These are phyloP conservation scores for Sugiyamaella grinbergsii DNA, from an alignment of 1,139 yeast genomes.

Conservation along the genomic window DNA sequence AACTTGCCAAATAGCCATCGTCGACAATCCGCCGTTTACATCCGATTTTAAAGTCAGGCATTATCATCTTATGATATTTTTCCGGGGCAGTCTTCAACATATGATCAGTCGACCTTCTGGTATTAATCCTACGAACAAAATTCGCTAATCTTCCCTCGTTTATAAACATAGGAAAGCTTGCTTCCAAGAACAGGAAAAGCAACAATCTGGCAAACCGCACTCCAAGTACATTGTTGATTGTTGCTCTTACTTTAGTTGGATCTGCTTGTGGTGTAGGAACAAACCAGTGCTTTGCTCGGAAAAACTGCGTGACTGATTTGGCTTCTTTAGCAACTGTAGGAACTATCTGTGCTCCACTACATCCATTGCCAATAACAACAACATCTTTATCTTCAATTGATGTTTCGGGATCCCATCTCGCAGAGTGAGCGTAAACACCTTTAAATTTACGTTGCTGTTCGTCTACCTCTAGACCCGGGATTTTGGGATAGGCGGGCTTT, in stretches of 20 bases:
- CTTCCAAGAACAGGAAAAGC: slow-evolving; percentile 12
- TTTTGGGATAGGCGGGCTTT: slow-evolving; percentile 22
- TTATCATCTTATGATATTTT: slow-evolving; percentile 32
- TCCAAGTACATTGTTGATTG: slow-evolving; percentile 26
- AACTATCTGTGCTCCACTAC: slow-evolving; percentile 49
- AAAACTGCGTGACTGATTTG: slow-evolving; percentile 29
- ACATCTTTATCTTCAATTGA: slow-evolving; percentile 44
- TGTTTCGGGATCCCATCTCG: slow-evolving; percentile 46
- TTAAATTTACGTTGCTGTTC: slow-evolving; percentile 36
- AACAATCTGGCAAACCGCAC: slow-evolving; percentile 16
- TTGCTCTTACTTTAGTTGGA: slow-evolving; percentile 9
- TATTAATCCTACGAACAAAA: slow-evolving; percentile 21
- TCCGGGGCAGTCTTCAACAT: slow-evolving; percentile 28
- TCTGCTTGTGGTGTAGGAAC: slow-evolving; percentile 20
- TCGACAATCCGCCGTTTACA: slow-evolving; percentile 40
- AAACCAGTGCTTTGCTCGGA: slow-evolving; percentile 33
- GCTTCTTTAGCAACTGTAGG: slow-evolving; percentile 35
- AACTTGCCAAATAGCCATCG: slow-evolving; percentile 36
- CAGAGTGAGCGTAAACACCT: slow-evolving; percentile 53
- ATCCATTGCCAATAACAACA: slow-evolving; percentile 49
- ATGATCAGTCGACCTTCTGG: slow-evolving; percentile 24
- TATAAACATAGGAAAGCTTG: slow-evolving; percentile 21
- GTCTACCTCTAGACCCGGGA: slow-evolving; percentile 35
- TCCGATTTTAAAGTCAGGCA: slow-evolving; percentile 36
- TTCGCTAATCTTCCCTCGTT: slow-evolving; percentile 27